A percentile compares a stretch with the other conserved stretches of the same genome.
Conservation (phyloP, 441 rosid species). For the Dalechampia spathulata region DNA sequence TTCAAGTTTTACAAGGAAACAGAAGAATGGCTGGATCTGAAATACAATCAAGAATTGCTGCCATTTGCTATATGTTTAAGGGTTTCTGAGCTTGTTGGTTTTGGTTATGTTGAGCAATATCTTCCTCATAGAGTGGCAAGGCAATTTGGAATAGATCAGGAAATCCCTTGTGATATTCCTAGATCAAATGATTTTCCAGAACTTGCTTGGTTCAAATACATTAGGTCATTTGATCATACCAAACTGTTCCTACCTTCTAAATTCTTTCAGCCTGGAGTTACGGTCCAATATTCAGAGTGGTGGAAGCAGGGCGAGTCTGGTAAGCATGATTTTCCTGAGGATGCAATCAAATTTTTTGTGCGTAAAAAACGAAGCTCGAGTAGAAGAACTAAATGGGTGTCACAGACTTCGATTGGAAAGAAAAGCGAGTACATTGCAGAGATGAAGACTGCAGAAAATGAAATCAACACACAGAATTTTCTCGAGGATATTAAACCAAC, state of each 20-base stretch:
- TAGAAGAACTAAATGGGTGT: background rate
- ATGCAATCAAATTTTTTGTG: background rate
- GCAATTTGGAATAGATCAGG: constrained; percentile 68
- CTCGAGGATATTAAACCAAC: background rate
- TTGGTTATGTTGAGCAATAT: constrained; percentile 29
- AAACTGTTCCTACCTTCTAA: constrained; percentile 35
- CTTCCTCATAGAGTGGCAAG: constrained; percentile 51
- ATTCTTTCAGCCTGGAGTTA: constrained; percentile 23
- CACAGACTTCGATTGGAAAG: too few species aligned
- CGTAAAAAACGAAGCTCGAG: background rate
- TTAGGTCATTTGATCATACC: constrained; percentile 19
- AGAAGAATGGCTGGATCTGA: constrained; percentile 19
- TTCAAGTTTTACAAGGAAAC: constrained; percentile 30
- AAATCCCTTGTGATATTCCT: constrained; percentile 25
- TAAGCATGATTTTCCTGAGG: background rate
- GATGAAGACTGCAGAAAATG: too few species aligned
- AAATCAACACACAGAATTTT: background rate
- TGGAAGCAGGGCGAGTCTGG: constrained; percentile 15
- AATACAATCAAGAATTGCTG: constrained; percentile 20
- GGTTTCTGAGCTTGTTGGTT: constrained; percentile 36
- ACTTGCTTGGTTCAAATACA: constrained; percentile 25
- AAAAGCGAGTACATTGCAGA: too few species aligned
- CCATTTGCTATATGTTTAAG: constrained; percentile 37
- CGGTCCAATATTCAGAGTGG: constrained; percentile 34
- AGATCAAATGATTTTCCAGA: constrained; percentile 5